Conservation (phyloP, 2,329 filamentous ascomycete genomes). For the Corinectria fuckeliana region DNA sequence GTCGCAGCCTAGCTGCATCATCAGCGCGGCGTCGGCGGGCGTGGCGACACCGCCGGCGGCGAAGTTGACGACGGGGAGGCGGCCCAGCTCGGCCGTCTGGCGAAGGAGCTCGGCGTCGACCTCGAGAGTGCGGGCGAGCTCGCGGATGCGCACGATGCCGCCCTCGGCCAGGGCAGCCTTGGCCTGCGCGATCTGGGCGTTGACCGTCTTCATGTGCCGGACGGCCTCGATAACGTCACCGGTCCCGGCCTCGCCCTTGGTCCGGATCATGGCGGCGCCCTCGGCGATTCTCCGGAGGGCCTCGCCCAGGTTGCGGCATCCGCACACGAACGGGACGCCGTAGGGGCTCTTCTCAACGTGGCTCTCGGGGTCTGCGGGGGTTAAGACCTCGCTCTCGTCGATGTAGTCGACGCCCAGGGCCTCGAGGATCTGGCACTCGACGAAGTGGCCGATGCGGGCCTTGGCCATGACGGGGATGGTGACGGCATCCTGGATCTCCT, state of each 20-base stretch:
- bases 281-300: slow-evolving; percentile 89
- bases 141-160: slow-evolving; percentile 63
- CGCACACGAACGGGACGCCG: slow-evolving; percentile 91
- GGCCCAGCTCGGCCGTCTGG: slow-evolving; percentile 84
- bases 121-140: slow-evolving; percentile 81
- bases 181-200: slow-evolving; percentile 79
- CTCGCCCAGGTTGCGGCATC: slow-evolving; percentile 93
- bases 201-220: slow-evolving; percentile 92
- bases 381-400: slow-evolving; percentile 97
- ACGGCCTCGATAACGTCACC: slow-evolving; percentile 98
- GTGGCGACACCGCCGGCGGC: slow-evolving; percentile 99
- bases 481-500: slow-evolving; percentile 91
- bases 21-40: slow-evolving; percentile 89
- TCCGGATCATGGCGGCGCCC: slow-evolving; percentile 98
- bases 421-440: slow-evolving; percentile 98
- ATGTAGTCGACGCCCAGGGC: slow-evolving; percentile 96
- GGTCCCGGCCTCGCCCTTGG: slow-evolving; percentile 96
- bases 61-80: slow-evolving; percentile 96
- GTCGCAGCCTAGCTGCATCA: slow-evolving; percentile 99
- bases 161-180: slow-evolving; percentile 71
- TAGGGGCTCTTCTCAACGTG: slow-evolving; percentile 91
- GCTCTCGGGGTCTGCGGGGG: slow-evolving; percentile 86
- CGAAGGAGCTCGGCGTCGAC: slow-evolving; percentile 80
- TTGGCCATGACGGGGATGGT: slow-evolving; percentile 99
- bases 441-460: slow-evolving; percentile 95